Percentiles rank a stretch among this genome's conserved stretches.
These are phyloP conservation scores for Leishmania arabica DNA, from an alignment of 208 protist genomes.

Conservation along the genomic window DNA sequence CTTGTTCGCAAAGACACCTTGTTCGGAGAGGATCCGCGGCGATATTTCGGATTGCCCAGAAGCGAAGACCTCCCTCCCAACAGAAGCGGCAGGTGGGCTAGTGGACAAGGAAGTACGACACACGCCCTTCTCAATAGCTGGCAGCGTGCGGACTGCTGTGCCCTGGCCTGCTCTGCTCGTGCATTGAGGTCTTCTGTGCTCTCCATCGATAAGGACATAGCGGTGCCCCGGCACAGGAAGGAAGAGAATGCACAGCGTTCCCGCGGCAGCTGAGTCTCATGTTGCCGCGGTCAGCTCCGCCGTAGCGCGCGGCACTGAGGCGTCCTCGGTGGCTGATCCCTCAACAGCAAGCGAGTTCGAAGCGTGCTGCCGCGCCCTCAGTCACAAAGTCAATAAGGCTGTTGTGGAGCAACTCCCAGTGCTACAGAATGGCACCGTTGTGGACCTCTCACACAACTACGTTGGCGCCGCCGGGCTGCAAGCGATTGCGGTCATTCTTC, in stretches of 20 bases:
- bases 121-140: background rate
- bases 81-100: background rate
- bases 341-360: conserved; percentile 34
- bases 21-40: background rate
- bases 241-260: background rate
- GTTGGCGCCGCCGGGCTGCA: conserved; percentile 75
- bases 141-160: background rate
- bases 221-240: too few relatives aligned
- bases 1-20: background rate
- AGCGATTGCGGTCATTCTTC: conserved; percentile 69
- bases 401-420: conserved; percentile 38
- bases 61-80: background rate
- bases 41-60: background rate
- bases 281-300: background rate
- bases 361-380: conserved; percentile 64
- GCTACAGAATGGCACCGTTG: conserved; percentile 40
- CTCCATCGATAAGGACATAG: background rate
- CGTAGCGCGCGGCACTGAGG: background rate
- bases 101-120: background rate
- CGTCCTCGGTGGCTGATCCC: background rate
- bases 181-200: background rate
- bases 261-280: background rate
- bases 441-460: conserved; percentile 77
- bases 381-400: conserved; percentile 61
- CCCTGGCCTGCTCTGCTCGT: background rate